A percentile compares a stretch with the other conserved stretches of the same genome.
Evolutionary conservation across 768 basidiomycete genomes (phyloP).

Genomic region (Lactarius tabidus): DNA sequence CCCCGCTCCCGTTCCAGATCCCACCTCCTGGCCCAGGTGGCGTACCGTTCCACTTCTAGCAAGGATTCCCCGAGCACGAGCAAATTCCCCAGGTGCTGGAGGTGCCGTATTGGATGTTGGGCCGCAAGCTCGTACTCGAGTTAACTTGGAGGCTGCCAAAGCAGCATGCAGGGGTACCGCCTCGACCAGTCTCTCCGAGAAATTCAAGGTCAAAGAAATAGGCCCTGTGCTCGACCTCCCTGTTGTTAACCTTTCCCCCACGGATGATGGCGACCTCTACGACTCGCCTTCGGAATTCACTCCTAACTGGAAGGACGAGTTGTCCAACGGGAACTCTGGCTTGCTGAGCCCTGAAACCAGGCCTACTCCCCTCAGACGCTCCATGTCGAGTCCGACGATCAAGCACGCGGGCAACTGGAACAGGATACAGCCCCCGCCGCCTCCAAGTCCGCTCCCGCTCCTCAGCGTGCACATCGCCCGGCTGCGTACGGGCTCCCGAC

Average conservation of each 20-base stretch:
- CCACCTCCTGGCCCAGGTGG: neutral
- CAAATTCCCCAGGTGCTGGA: neutral
- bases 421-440: neutral
- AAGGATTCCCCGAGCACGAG: no score
- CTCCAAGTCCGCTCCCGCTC: neutral
- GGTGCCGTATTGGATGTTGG: neutral
- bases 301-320: neutral
- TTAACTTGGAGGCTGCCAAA: neutral
- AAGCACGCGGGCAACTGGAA: neutral
- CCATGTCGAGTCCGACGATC: neutral
- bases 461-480: neutral
- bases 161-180: neutral
- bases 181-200: neutral
- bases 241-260: neutral
- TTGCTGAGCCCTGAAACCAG: neutral
- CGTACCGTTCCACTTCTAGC: neutral
- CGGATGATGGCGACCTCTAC: no score
- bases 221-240: neutral
- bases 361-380: neutral
- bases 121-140: neutral
- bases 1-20: neutral
- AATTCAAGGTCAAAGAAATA: neutral
- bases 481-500: slow-evolving; percentile 15
- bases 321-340: neutral
- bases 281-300: neutral